Conservation (phyloP, 371 early-diverging fungal genomes). For the Dichotomocladium elegans region DNA sequence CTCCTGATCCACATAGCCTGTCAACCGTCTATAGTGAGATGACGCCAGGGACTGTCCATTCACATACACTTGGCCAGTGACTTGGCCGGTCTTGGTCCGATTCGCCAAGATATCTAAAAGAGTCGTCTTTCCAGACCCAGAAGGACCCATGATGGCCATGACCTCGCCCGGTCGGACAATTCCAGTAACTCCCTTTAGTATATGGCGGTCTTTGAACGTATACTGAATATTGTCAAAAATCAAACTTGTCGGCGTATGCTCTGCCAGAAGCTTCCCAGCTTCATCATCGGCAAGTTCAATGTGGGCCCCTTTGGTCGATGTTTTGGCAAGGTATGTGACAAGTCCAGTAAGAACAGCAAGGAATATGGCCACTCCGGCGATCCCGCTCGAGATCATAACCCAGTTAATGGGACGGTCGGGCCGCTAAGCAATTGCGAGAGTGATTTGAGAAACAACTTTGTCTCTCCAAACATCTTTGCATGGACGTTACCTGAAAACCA, state of each 20-base stretch:
- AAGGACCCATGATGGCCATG: constrained; percentile 83
- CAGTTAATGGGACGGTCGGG: constrained; percentile 58
- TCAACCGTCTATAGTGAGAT: constrained; percentile 55
- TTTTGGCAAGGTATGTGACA: constrained; percentile 39
- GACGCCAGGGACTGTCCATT: constrained; percentile 58
- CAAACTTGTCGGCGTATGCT: constrained; percentile 66
- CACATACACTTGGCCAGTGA: constrained; percentile 60
- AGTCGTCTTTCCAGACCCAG: constrained; percentile 69
- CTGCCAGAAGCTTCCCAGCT: constrained; percentile 68
- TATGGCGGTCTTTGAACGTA: constrained; percentile 39
- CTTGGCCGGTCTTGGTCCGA: constrained; percentile 57
- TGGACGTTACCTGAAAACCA: constrained; percentile 50
- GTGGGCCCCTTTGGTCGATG: constrained; percentile 22
- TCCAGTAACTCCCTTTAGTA: constrained; percentile 69
- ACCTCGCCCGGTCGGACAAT: constrained; percentile 78
- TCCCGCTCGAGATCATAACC: constrained; percentile 54
- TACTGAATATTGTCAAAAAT: constrained; percentile 69
- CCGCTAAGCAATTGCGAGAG: constrained; percentile 18
- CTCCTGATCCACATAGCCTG: constrained; percentile 86
- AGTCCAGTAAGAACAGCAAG: constrained; percentile 41
- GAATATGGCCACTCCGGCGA: constrained; percentile 57
- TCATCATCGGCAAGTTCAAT: constrained; percentile 56
- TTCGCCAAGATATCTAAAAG: constrained; percentile 76
- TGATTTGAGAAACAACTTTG: too few relatives aligned
- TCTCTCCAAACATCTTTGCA: too few relatives aligned